Evolutionary conservation across 2,329 filamentous ascomycete genomes (phyloP).

Genomic region (Ophiostoma pallidulum): DNA sequence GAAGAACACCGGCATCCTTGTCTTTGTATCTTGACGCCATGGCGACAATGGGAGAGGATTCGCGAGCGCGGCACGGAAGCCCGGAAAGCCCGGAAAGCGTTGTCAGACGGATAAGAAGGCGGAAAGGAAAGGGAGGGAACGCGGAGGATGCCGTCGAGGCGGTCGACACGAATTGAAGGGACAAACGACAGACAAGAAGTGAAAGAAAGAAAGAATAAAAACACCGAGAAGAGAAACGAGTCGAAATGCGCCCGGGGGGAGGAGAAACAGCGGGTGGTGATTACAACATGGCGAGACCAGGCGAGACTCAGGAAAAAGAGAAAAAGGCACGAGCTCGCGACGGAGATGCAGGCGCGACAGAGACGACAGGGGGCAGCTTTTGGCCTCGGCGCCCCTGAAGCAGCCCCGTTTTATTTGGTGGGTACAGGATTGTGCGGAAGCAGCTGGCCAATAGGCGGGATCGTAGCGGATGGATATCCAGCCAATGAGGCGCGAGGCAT

Average conservation of each 20-base stretch:
- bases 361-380: no score
- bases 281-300: no score
- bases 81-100: background rate
- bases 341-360: no score
- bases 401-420: no score
- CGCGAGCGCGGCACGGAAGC: background rate
- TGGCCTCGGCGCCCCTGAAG: no score
- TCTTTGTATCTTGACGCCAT: constrained; percentile 46
- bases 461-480: no score
- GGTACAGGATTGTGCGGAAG: no score
- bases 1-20: constrained; percentile 50
- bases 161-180: background rate
- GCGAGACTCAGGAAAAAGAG: background rate
- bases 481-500: no score
- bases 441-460: no score
- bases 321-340: no score
- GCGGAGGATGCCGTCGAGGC: background rate
- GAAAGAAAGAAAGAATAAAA: background rate
- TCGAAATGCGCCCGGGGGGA: no score
- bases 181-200: constrained; percentile 4
- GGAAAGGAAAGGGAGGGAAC: background rate
- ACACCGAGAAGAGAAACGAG: background rate
- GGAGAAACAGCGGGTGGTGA: background rate
- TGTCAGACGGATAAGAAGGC: background rate
- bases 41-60: background rate